Conservation (phyloP, 2,329 filamentous ascomycete genomes). For the Alternaria burnsii region DNA sequence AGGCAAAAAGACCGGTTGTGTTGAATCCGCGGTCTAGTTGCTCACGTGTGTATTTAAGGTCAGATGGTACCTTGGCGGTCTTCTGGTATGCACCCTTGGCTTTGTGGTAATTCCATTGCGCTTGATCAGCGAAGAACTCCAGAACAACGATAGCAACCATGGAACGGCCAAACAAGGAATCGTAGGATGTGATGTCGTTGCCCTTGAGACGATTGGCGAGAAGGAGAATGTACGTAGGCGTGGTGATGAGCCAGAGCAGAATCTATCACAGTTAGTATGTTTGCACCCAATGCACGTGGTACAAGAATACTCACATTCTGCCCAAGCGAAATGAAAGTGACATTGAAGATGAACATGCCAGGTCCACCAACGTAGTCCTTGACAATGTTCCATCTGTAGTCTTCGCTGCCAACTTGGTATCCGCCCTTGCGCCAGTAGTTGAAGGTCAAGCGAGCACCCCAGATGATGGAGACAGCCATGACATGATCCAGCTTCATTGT, state of each 20-base stretch:
- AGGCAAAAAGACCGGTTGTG: constrained; percentile 83
- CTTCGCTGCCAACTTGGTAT: constrained; percentile 87
- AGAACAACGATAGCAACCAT: constrained; percentile 68
- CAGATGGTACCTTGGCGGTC: constrained; percentile 72
- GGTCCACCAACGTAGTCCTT: constrained; percentile 69
- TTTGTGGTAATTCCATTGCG: constrained; percentile 89
- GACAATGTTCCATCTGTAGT: constrained; percentile 90
- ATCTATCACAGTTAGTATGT: constrained; percentile 56
- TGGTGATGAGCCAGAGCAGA: constrained; percentile 79
- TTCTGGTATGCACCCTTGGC: constrained; percentile 81
- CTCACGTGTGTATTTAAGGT: constrained; percentile 69
- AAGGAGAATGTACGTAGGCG: constrained; percentile 85
- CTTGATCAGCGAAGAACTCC: constrained; percentile 85
- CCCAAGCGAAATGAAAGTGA: constrained; percentile 84
- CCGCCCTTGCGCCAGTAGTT: constrained; percentile 98
- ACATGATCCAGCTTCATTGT: constrained; percentile 77
- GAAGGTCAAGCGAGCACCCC: constrained; percentile 91
- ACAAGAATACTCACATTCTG: constrained; percentile 63
- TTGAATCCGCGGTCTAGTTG: constrained; percentile 92
- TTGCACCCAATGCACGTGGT: background rate
- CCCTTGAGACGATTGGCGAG: constrained; percentile 72
- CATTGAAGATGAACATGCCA: constrained; percentile 84
- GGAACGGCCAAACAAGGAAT: constrained; percentile 64
- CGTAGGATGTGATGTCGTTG: constrained; percentile 60
- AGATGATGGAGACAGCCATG: constrained; percentile 73